Evolutionary conservation across 306 rosid genomes (phyloP).

Genomic region (Cicer chorassanicum): DNA sequence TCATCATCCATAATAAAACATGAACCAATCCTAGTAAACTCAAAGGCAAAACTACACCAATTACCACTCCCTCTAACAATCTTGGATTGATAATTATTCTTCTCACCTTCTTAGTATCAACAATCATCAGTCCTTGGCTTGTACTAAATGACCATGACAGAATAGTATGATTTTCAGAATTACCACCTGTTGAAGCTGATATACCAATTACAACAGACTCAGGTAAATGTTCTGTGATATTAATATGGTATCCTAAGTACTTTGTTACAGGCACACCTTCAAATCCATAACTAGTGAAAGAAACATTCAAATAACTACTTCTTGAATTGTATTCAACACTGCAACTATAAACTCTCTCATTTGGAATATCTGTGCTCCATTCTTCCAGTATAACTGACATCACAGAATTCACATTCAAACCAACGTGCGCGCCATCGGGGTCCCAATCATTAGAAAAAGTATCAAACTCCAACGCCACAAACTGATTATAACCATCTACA

Average conservation of each 20-base stretch:
- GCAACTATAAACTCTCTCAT: not conserved
- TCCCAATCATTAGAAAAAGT: conserved; percentile 38
- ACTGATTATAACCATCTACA: not conserved
- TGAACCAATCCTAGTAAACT: too few relatives aligned
- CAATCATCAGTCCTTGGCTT: conserved; percentile 3
- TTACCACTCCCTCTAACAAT: too few relatives aligned
- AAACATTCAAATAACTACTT: not conserved
- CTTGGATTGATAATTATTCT: too few relatives aligned
- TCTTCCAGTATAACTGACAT: not conserved
- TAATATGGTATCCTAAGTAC: conserved; percentile 6
- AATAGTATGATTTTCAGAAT: not conserved
- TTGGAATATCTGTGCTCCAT: conserved; percentile 22
- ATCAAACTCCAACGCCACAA: conserved; percentile 62
- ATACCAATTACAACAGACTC: conserved; percentile 49
- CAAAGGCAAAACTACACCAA: too few relatives aligned
- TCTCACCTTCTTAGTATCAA: not conserved
- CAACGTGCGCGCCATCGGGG: conserved; percentile 35
- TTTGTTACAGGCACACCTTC: not conserved
- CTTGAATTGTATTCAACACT: conserved; percentile 22
- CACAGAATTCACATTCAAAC: conserved; percentile 37
- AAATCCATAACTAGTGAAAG: conserved; percentile 19
- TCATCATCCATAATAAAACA: conserved; percentile 21
- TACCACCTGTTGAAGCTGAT: conserved; percentile 48
- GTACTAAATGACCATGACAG: conserved; percentile 45
- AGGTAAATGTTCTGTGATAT: conserved; percentile 37